Conservation (phyloP, 148 eudicot genomes). For the Rhododendron simsii region DNA sequence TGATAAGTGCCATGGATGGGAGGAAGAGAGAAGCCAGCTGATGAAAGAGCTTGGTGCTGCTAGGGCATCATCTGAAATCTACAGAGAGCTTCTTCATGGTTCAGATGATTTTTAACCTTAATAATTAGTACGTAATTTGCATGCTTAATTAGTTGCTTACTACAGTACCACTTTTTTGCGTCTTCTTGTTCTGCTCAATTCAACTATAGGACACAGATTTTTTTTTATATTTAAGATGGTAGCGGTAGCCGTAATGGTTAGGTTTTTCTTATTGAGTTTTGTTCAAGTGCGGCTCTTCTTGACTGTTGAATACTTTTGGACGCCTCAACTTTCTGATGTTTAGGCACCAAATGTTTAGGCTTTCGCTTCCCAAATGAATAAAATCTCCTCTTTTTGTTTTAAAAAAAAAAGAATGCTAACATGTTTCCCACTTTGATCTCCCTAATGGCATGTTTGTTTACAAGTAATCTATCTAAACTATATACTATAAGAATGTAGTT, state of each 20-base stretch:
- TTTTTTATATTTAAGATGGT: too few species aligned
- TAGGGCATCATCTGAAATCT: background rate
- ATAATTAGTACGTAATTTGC: background rate
- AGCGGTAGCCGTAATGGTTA: too few species aligned
- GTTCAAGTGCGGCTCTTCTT: background rate
- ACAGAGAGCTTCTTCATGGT: background rate
- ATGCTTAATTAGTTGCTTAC: background rate
- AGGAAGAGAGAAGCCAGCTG: background rate
- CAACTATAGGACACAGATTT: background rate
- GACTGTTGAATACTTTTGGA: background rate
- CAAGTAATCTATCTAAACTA: too few species aligned
- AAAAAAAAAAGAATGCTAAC: too few species aligned
- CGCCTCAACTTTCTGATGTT: too few species aligned
- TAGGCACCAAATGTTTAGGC: too few species aligned
- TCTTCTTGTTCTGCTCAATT: background rate
- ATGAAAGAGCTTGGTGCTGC: background rate
- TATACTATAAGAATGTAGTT: too few species aligned
- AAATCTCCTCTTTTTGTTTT: too few species aligned
- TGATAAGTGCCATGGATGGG: background rate
- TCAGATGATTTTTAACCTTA: too few species aligned
- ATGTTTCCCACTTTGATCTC: too few species aligned
- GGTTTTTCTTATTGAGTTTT: background rate
- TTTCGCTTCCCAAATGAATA: too few species aligned
- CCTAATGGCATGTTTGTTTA: too few species aligned
- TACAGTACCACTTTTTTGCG: background rate